Evolutionary conservation across 495 filamentous ascomycete genomes (phyloP).

Genomic region (Podospora pseudopauciseta): DNA sequence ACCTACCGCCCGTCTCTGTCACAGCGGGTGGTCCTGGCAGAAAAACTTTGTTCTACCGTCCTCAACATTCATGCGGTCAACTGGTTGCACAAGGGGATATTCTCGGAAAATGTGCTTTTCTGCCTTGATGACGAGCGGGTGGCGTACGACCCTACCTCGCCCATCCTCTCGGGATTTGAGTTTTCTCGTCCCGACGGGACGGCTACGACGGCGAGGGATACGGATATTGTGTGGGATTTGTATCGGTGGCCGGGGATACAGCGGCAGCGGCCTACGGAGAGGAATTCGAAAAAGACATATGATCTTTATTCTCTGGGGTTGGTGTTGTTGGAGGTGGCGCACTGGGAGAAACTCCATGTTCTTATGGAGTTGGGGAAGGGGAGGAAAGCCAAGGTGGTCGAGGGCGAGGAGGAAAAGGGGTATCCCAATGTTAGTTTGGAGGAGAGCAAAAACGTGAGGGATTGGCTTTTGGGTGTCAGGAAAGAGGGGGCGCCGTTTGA

Average conservation of each 20-base stretch:
- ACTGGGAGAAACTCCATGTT: conserved; percentile 46
- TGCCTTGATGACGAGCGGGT: conserved; percentile 19
- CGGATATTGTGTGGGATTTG: conserved; percentile 30
- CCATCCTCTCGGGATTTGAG: conserved; percentile 28
- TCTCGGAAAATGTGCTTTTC: conserved; percentile 52
- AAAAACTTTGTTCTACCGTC: conserved; percentile 24
- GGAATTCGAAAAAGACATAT: conserved; percentile 44
- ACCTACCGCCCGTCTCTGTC: conserved; percentile 17
- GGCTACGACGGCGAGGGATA: conserved; percentile 27
- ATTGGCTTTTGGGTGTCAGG: conserved; percentile 28
- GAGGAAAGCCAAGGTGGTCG: not conserved
- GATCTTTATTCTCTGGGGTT: conserved; percentile 52
- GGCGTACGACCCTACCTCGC: conserved; percentile 18
- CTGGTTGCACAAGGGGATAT: conserved; percentile 58
- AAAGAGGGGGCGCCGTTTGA: conserved; percentile 17
- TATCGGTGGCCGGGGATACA: conserved; percentile 35
- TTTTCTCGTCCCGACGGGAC: conserved; percentile 30
- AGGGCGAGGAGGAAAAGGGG: not conserved
- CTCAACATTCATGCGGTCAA: conserved; percentile 50
- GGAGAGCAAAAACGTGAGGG: conserved; percentile 26
- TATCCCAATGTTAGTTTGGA: conserved; percentile 19
- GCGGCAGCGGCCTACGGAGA: conserved; percentile 25
- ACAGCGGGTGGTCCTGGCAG: conserved; percentile 25
- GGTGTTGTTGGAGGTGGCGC: conserved; percentile 48
- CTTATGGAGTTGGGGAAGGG: conserved; percentile 35